Evolutionary conservation across 805 yeast genomes (phyloP), one percentile per base, ranked within the genome.

Genomic region (Metschnikowia lochheadii): DNA sequence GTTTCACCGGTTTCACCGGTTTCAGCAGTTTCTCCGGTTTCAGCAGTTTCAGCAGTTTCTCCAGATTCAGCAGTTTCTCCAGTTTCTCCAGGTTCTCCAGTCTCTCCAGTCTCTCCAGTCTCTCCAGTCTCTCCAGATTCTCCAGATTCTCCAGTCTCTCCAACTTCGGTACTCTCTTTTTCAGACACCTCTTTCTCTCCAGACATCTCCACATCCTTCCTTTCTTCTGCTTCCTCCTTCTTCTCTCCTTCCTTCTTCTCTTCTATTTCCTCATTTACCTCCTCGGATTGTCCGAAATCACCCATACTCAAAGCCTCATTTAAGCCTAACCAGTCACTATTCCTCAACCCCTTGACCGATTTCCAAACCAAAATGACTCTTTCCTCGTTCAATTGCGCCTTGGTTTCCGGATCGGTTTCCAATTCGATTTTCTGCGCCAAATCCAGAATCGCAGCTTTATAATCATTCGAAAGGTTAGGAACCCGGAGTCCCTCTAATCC

Each of bases 351-450:
- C 36, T 68, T 62, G 13, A 66, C 54, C 34, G 60, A 50, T 52
- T 66, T 70, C 78, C 78, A 73, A 3, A 63, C 47, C 41, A 63
- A 46, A 8, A 66, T 58, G n/a, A 66, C 64, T 26, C 66, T 54
- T 43, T 62, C 58, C 34, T 70, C 73, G 2, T 56, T 42, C 18
- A 63, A 46, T 31, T 58, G 55, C 1, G 48, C 50, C 32, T 50
- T 48, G 36, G 35, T 46, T 11, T 37, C 39, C 5, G 34, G 42
- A 42, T 56, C 57, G 3, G 26, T 13, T 17, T 50, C 54, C 2
- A 8, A 14, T 20, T 46, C 58, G 48, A 64, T 47, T 20, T 49
- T 46, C 3, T 46, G 51, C 4, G 49, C 49, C 17, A 62, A 39
- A 29, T 44, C 52, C 17, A 35, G 48, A 29, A 46, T 43, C 20